Conservation (phyloP, 352 stramenopile species). For the Ophiocytium majus region DNA sequence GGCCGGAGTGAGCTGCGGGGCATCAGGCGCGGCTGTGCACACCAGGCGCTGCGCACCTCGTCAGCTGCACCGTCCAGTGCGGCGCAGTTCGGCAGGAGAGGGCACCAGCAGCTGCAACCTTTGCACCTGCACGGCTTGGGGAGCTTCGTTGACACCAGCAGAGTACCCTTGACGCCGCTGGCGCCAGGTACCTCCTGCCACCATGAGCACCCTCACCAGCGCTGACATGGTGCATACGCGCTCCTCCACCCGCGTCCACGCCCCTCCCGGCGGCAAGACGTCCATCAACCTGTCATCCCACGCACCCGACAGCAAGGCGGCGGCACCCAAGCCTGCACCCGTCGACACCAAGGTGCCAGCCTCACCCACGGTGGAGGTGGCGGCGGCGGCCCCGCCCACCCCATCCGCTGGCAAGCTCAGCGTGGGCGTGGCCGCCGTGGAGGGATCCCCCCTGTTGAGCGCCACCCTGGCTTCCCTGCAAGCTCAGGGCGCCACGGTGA, state of each 20-base stretch:
- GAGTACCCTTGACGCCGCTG: too few species aligned
- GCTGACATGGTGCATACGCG: constrained; percentile 55
- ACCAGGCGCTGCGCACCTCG: too few species aligned
- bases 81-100: too few species aligned
- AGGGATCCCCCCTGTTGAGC: background rate
- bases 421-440: background rate
- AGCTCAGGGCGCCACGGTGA: background rate
- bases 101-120: too few species aligned
- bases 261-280: constrained; percentile 55
- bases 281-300: constrained; percentile 52
- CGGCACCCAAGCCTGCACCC: background rate
- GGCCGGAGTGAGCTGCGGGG: too few species aligned
- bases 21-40: too few species aligned
- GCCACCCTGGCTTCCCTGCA: background rate
- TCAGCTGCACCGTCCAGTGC: too few species aligned
- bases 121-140: too few species aligned
- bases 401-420: background rate
- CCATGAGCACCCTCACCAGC: constrained; percentile 28
- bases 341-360: background rate
- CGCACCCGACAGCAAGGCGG: background rate
- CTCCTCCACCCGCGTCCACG: constrained; percentile 54
- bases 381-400: background rate
- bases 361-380: background rate
- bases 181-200: too few species aligned
- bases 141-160: too few species aligned